Evolutionary conservation across 2,329 filamentous ascomycete species (phyloP).

Genomic region (Beauveria sp.): DNA sequence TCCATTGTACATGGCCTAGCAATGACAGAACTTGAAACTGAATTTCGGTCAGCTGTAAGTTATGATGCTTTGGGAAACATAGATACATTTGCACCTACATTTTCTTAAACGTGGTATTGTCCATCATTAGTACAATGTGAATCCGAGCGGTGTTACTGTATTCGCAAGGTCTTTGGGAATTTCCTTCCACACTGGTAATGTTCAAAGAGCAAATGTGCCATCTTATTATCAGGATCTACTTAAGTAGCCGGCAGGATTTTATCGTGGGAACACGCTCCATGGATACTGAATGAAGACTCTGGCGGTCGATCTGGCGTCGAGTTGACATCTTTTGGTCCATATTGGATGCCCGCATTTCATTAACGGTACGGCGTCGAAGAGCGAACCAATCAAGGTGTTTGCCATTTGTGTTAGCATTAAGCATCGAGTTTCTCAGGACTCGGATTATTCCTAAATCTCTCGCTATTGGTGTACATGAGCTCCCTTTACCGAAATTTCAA

Average conservation of each 20-base stretch:
- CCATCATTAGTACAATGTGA: too few species aligned
- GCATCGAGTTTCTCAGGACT: too few species aligned
- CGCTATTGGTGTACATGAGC: too few species aligned
- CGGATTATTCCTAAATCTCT: too few species aligned
- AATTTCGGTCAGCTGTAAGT: too few species aligned
- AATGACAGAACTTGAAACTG: too few species aligned
- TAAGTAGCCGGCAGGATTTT: conserved; percentile 41
- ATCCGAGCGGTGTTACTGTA: too few species aligned
- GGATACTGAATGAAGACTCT: conserved; percentile 52
- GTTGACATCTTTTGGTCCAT: conserved; percentile 44
- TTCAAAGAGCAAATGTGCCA: conserved; percentile 35
- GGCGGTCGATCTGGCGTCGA: conserved; percentile 45
- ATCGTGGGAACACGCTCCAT: conserved; percentile 44
- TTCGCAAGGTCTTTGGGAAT: conserved; percentile 35
- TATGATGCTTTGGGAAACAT: too few species aligned
- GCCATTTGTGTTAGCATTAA: conserved; percentile 23
- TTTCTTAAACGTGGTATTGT: too few species aligned
- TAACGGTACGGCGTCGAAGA: conserved; percentile 45
- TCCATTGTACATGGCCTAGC: too few species aligned
- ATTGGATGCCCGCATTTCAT: conserved; percentile 37
- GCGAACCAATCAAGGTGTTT: conserved; percentile 40
- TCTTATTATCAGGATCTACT: conserved; percentile 29
- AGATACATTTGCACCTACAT: too few species aligned
- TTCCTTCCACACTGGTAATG: conserved; percentile 35
- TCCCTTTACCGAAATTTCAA: too few species aligned